Evolutionary conservation across 768 basidiomycete species (phyloP).

Genomic region (Agrocybe praecox): DNA sequence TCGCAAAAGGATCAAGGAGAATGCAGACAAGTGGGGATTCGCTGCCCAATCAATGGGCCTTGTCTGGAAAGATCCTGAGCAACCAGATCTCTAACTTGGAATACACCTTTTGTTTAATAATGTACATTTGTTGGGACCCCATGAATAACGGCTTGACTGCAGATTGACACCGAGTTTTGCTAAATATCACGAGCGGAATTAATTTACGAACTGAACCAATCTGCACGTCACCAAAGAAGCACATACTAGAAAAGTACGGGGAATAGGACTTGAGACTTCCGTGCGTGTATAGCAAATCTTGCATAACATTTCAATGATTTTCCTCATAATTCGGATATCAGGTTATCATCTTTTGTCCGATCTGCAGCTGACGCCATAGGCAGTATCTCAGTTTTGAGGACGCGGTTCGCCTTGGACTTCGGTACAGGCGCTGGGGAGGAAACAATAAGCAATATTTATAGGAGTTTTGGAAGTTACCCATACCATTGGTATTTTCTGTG

Average conservation of each 20-base stretch:
- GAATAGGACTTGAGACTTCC: background rate
- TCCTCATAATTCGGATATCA: too few relatives aligned
- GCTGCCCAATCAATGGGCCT: conserved; percentile 67
- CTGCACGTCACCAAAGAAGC: too few relatives aligned
- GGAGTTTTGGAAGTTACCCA: conserved; percentile 8
- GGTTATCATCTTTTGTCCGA: too few relatives aligned
- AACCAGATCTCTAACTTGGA: conserved; percentile 15
- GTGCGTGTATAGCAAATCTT: background rate
- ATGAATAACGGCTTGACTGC: background rate
- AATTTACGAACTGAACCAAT: too few relatives aligned
- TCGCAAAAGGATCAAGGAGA: conserved; percentile 65
- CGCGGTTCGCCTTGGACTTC: conserved; percentile 82
- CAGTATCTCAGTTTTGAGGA: conserved; percentile 81
- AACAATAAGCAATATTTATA: conserved; percentile 14
- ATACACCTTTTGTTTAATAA: background rate
- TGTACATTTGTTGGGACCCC: background rate
- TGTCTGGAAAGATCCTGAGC: conserved; percentile 35
- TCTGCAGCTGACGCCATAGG: conserved; percentile 14
- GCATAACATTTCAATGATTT: background rate
- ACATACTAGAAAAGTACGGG: background rate
- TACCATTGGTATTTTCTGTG: conserved; percentile 92
- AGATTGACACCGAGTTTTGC: background rate
- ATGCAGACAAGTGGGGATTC: conserved; percentile 79
- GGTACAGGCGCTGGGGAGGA: conserved; percentile 76
- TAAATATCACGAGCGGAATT: too few relatives aligned